phyloP scores from a whole-genome alignment of 345 rosid species.

The Populus pruinosa region DNA sequence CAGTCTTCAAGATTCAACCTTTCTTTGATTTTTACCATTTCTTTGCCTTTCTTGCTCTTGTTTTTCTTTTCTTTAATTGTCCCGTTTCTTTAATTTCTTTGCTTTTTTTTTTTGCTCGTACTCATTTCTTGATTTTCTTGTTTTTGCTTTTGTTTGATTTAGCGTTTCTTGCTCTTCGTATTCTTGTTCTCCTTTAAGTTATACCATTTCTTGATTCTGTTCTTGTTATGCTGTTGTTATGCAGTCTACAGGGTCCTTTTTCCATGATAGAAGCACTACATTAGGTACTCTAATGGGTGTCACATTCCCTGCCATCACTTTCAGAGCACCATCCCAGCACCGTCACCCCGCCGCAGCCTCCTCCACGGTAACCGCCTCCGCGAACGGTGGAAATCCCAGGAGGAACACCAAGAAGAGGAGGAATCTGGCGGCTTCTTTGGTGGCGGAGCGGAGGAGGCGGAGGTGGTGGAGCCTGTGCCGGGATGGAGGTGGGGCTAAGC shows the following conservation, averaged over 20 bases:
- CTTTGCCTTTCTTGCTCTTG: background rate
- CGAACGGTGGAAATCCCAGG: background rate
- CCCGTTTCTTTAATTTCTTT: background rate
- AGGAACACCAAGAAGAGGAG: slow-evolving; percentile 27
- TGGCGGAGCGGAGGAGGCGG: slow-evolving; percentile 44
- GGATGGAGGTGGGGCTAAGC: slow-evolving; percentile 48
- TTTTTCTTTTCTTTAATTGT: background rate
- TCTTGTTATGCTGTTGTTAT: background rate
- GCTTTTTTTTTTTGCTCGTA: background rate
- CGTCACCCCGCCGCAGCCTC: slow-evolving; percentile 29
- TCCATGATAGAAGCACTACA: slow-evolving; percentile 92
- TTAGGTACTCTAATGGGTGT: slow-evolving; percentile 92
- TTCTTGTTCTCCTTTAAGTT: background rate
- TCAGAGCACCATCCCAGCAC: slow-evolving; percentile 56
- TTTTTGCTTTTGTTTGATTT: background rate
- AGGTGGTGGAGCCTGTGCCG: slow-evolving; percentile 89
- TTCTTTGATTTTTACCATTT: background rate
- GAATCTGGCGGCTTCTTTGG: slow-evolving; percentile 18
- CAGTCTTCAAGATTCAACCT: background rate
- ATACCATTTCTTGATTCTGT: background rate
- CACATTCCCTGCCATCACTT: slow-evolving; percentile 61
- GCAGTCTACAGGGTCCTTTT: slow-evolving; percentile 92
- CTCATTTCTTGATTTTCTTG: background rate
- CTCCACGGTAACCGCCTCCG: background rate
- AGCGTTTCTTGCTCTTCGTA: background rate